A percentile compares a stretch with the other conserved stretches of the same genome.
Evolutionary conservation across 2,329 filamentous ascomycete species (phyloP).

Genomic region (Metarhizium robertsii): DNA sequence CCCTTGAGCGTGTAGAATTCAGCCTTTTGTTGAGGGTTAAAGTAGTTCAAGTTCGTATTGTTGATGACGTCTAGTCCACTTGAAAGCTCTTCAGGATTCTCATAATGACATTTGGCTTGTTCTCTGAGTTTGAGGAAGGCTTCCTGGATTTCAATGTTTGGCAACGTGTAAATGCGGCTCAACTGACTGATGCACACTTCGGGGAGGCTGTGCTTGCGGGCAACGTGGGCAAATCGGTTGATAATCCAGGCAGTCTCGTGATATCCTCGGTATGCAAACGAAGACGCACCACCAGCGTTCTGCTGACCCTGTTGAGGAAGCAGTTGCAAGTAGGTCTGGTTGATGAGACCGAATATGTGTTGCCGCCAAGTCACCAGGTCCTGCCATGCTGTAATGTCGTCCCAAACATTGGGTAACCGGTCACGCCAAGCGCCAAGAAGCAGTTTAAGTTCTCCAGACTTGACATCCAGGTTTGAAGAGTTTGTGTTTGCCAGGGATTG

Average conservation of each 20-base stretch:
- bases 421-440: conserved; percentile 93
- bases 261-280: conserved; percentile 89
- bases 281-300: conserved; percentile 76
- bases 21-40: conserved; percentile 89
- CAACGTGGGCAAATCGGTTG: conserved; percentile 95
- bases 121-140: conserved; percentile 97
- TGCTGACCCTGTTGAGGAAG: conserved; percentile 65
- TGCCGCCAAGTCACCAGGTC: conserved; percentile 99
- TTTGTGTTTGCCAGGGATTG: conserved; percentile 81
- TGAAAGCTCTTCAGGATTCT: conserved; percentile 85
- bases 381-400: conserved; percentile 99
- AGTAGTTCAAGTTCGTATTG: conserved; percentile 98
- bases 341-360: conserved; percentile 97
- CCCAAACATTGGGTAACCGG: conserved; percentile 93
- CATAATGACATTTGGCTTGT: conserved; percentile 97
- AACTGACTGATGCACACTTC: conserved; percentile 97
- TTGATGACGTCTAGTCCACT: conserved; percentile 97
- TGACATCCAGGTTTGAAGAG: conserved; percentile 76
- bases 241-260: conserved; percentile 99
- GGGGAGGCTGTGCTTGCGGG: conserved; percentile 89
- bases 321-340: conserved; percentile 80
- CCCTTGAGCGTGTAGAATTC: conserved; percentile 99
- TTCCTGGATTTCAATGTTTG: conserved; percentile 99
- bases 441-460: conserved; percentile 91
- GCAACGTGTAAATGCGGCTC: conserved; percentile 94